Evolutionary conservation across 805 yeast genomes (phyloP).

Genomic region (Ogataea corticis): DNA sequence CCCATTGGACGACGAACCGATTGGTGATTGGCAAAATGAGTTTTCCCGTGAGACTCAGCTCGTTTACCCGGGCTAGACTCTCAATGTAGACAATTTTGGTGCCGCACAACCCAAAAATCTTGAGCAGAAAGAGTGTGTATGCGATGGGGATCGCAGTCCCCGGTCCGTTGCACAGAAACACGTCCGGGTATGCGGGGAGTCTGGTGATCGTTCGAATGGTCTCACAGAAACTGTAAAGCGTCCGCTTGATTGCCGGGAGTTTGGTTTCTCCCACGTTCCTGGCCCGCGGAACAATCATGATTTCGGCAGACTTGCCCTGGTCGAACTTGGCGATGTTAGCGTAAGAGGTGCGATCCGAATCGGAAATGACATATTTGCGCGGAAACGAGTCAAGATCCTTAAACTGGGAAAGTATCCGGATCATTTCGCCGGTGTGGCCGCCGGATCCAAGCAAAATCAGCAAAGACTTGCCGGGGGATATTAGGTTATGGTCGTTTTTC

Average conservation of each 20-base stretch:
- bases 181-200: slow-evolving; percentile 25
- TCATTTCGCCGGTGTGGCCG: slow-evolving; percentile 96
- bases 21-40: slow-evolving; percentile 71
- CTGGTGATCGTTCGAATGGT: slow-evolving; percentile 17
- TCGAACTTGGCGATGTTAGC: slow-evolving; percentile 41
- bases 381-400: slow-evolving; percentile 26
- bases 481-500: background rate
- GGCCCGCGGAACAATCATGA: slow-evolving; percentile 33
- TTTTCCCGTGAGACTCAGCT: slow-evolving; percentile 74
- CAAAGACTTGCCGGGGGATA: slow-evolving; percentile 20
- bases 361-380: slow-evolving; percentile 38
- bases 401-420: slow-evolving; percentile 56
- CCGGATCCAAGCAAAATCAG: slow-evolving; percentile 89
- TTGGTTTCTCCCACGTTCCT: slow-evolving; percentile 40
- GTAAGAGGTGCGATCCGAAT: slow-evolving; percentile 48
- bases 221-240: slow-evolving; percentile 34
- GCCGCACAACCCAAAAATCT: slow-evolving; percentile 44
- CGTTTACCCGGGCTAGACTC: slow-evolving; percentile 78
- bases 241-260: slow-evolving; percentile 32
- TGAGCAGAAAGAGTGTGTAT: slow-evolving; percentile 51
- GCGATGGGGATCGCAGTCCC: slow-evolving; percentile 78
- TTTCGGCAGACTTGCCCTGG: slow-evolving; percentile 24
- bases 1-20: slow-evolving; percentile 91
- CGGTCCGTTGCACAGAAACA: slow-evolving; percentile 67
- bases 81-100: slow-evolving; percentile 78